phyloP scores from a whole-genome alignment of 1,284 basidiomycete genomes.

The Takashimella koratensis region DNA sequence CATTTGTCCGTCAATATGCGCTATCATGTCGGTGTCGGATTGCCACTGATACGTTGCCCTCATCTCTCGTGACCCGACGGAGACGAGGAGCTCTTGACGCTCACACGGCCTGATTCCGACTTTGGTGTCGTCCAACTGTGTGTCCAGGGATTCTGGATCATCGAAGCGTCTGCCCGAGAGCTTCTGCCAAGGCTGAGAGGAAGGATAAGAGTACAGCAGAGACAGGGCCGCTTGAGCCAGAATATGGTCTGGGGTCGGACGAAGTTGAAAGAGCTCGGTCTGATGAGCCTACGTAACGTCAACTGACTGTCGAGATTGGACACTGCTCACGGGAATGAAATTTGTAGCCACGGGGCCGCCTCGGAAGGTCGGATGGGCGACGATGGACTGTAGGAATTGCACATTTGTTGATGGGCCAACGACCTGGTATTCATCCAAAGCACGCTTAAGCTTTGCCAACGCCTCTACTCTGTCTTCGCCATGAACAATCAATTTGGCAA shows the following conservation, averaged over 20 bases:
- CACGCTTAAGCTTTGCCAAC: conserved; percentile 69
- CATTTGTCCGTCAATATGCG: conserved; percentile 20
- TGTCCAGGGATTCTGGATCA: neutral
- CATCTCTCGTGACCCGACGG: neutral
- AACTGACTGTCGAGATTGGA: neutral
- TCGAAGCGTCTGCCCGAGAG: neutral
- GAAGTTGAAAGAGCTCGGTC: conserved; percentile 66
- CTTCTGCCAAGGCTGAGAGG: neutral
- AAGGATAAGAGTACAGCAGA: neutral
- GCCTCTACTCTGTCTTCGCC: conserved; percentile 83
- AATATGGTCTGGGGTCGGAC: conserved; percentile 59
- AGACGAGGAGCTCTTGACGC: too few relatives aligned
- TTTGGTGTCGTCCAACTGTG: too few relatives aligned
- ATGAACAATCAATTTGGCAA: conserved; percentile 70
- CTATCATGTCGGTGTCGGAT: conserved; percentile 27
- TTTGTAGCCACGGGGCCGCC: conserved; percentile 85
- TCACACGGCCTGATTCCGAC: too few relatives aligned
- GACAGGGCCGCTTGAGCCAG: conserved; percentile 76
- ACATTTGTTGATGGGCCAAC: conserved; percentile 89
- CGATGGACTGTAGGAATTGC: conserved; percentile 76
- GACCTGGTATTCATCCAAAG: conserved; percentile 81
- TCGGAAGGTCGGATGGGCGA: conserved; percentile 71
- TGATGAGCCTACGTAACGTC: conserved; percentile 63
- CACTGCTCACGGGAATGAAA: conserved; percentile 70
- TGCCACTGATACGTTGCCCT: neutral